Conservation (phyloP, 2,329 filamentous ascomycete genomes). For the Curvularia spicifera region DNA sequence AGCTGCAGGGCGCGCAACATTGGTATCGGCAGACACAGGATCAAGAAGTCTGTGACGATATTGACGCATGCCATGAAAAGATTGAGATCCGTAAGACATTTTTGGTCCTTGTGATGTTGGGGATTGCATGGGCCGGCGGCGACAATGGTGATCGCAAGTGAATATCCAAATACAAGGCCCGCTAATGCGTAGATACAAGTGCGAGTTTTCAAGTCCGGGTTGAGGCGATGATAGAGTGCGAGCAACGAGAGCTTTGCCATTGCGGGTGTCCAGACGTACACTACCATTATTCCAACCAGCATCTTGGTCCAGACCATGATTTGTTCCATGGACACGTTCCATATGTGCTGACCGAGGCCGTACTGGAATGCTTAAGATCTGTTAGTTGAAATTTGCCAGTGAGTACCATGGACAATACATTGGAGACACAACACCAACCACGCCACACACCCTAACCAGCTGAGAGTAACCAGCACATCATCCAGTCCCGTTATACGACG, state of each 20-base stretch:
- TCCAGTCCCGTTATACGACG: conserved; percentile 19
- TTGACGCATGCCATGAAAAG: conserved; percentile 37
- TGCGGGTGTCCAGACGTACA: conserved; percentile 32
- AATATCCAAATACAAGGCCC: conserved; percentile 25
- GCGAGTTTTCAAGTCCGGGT: conserved; percentile 18
- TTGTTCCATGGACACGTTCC: conserved; percentile 23
- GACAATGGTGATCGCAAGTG: conserved; percentile 26
- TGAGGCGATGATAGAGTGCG: conserved; percentile 29
- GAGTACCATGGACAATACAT: conserved; percentile 6
- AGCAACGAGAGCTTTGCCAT: conserved; percentile 31
- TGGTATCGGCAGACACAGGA: conserved; percentile 38
- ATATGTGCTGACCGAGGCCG: conserved; percentile 29
- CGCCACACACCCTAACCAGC: conserved; percentile 27
- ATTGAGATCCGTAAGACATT: conserved; percentile 27
- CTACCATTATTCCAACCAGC: conserved; percentile 24
- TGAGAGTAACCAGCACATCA: conserved; percentile 20
- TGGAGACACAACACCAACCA: conserved; percentile 23
- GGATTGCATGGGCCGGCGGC: conserved; percentile 29
- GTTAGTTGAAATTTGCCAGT: conserved; percentile 7
- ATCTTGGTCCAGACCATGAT: conserved; percentile 18
- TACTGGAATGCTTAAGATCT: conserved; percentile 21
- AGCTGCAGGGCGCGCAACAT: conserved; percentile 35
- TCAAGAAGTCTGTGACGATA: conserved; percentile 45
- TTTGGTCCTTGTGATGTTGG: conserved; percentile 16
- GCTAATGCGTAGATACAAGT: conserved; percentile 21